Percentiles rank a stretch among this genome's conserved stretches.
phyloP scores from a whole-genome alignment of 345 rosid genomes.

The Lepidium didymum region DNA sequence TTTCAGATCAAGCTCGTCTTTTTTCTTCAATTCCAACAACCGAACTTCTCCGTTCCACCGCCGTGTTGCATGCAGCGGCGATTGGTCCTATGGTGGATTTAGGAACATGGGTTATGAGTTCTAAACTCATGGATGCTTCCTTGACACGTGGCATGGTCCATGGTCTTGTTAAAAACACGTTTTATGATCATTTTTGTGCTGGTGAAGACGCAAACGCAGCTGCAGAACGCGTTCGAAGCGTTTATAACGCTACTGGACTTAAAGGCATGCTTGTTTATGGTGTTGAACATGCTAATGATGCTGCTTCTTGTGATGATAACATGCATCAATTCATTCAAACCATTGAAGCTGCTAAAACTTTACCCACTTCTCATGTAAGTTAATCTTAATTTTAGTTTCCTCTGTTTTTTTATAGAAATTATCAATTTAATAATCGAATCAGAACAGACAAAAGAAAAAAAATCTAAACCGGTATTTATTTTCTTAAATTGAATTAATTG shows the following conservation, averaged over 20 bases:
- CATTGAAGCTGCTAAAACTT: conserved; percentile 46
- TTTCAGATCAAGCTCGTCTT: conserved; percentile 46
- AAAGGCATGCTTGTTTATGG: conserved; percentile 75
- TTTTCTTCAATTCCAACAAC: conserved; percentile 38
- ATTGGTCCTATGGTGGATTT: conserved; percentile 60
- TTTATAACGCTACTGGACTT: conserved; percentile 50
- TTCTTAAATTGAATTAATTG: neutral
- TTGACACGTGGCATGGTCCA: conserved; percentile 37
- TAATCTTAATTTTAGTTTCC: neutral
- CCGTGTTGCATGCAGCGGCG: conserved; percentile 47
- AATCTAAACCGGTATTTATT: neutral
- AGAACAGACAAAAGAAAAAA: neutral
- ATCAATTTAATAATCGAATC: neutral
- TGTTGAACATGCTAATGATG: conserved; percentile 56
- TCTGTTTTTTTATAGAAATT: neutral
- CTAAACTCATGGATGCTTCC: conserved; percentile 46
- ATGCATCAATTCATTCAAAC: conserved; percentile 49
- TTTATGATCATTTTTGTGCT: conserved; percentile 79
- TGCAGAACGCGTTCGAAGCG: conserved; percentile 29
- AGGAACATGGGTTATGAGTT: conserved; percentile 67
- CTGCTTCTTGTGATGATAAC: conserved; percentile 55
- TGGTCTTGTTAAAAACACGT: conserved; percentile 38
- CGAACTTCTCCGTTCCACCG: conserved; percentile 49
- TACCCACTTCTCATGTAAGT: conserved; percentile 64
- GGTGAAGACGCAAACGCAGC: conserved; percentile 57